Evolutionary conservation across 2,329 filamentous ascomycete genomes (phyloP), one percentile per base, ranked within the genome.

Genomic region (Sclerotinia trifoliorum): DNA sequence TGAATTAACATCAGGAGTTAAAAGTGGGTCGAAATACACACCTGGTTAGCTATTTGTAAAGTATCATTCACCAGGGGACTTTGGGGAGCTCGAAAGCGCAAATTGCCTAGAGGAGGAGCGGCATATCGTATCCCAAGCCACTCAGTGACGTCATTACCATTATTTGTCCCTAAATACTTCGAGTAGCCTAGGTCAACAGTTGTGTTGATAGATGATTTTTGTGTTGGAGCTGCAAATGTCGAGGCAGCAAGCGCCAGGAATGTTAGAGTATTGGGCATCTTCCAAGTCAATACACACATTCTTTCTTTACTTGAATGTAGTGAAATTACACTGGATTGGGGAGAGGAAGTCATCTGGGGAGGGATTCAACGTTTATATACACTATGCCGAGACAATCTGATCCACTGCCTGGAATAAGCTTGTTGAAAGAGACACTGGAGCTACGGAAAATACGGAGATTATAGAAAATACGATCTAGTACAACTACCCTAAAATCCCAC

Each of bases 101-200:
- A 76, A 7, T 84, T 73, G 1, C 88, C 89, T 2, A 90, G 68
- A 0, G 91, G 91, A 19, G 90, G 82, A 6, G 89, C 87, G 1
- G 91, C 91, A 80, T 87, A 95, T 55, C 90, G 86, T 71, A 95
- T 86, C 1, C 90, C 91, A 10, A 92, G 83, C 90, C 90, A 94
- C 77, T 89, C 83, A 2, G 85, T 87, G 60, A 93, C 80, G 1
- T 88, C 89, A 72, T 85, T 85, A 0, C 78, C 72, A 1, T 84
- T 80, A 1, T 80, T 75, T 5, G 80, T 78, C 11, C 91, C 91
- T 62, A 82, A 78, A 75, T 93, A 93, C 35, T 81, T 84, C 42
- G 88, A 84, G 75, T 93, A 94, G 3, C 83, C 83, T 29, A 94
- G 81, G 70, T 91, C 81, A 19, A 93, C 74, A 17, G 48, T 70